Evolutionary conservation across 306 rosid species (phyloP).

Genomic region (Cucurbita argyrosperma): DNA sequence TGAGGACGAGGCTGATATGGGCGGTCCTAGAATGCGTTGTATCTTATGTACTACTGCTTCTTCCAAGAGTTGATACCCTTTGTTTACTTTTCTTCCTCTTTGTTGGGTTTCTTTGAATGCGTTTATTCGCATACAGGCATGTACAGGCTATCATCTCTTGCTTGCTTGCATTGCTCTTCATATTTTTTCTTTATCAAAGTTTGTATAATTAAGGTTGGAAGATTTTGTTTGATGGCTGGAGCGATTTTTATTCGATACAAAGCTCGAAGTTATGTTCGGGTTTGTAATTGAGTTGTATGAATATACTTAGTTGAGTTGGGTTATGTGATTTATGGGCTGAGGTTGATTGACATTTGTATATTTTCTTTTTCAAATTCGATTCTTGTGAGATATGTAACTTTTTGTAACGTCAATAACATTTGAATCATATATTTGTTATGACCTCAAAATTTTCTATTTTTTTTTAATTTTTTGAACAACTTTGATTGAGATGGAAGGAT

Average conservation of each 20-base stretch:
- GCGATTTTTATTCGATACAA: neutral
- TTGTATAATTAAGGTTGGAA: neutral
- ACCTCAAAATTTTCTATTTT: neutral
- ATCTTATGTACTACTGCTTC: slow-evolving; percentile 90
- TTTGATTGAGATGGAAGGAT: too few species aligned
- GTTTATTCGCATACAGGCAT: neutral
- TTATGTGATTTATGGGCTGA: slow-evolving; percentile 4
- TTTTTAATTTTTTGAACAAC: too few species aligned
- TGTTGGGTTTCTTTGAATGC: neutral
- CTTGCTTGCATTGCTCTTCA: neutral
- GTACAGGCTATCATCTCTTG: neutral
- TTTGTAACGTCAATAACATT: neutral
- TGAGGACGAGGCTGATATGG: slow-evolving; percentile 25
- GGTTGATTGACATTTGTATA: slow-evolving; percentile 2
- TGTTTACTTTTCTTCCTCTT: neutral
- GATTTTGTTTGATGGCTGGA: neutral
- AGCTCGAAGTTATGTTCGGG: neutral
- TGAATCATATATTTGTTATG: neutral
- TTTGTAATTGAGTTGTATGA: neutral
- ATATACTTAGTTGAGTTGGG: neutral
- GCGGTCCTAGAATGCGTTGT: slow-evolving; percentile 70
- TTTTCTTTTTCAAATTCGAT: neutral
- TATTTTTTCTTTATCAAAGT: neutral
- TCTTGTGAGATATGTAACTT: neutral
- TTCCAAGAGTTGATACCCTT: slow-evolving; percentile 24